A percentile compares a stretch with the other conserved stretches of the same genome.
phyloP scores from a whole-genome alignment of 83 land plant genomes.

The Diphasiastrum complanatum region DNA sequence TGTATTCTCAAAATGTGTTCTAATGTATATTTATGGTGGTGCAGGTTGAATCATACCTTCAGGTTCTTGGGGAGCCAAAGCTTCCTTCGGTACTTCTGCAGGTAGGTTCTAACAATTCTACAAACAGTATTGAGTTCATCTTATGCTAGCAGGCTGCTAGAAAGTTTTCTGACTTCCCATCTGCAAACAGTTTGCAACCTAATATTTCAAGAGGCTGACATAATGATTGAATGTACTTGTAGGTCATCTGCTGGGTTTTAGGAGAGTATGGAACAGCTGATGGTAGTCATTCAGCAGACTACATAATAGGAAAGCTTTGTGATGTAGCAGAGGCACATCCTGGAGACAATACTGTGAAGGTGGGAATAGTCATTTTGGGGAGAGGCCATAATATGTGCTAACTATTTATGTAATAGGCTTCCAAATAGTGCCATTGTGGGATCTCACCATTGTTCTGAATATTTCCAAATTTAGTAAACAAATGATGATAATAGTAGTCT shows the following conservation, averaged over 20 bases:
- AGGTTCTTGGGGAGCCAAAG: constrained; percentile 81
- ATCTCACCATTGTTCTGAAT: too few species aligned
- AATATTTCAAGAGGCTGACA: too few species aligned
- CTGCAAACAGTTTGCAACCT: too few species aligned
- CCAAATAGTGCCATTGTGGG: too few species aligned
- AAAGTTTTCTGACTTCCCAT: too few species aligned
- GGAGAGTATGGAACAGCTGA: constrained; percentile 99
- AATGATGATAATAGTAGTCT: too few species aligned
- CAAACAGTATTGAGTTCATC: too few species aligned
- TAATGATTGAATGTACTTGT: constrained; percentile 3
- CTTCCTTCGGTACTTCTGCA: constrained; percentile 88
- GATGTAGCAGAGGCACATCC: constrained; percentile 89
- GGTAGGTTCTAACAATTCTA: constrained; percentile 46
- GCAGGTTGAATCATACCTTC: constrained; percentile 89
- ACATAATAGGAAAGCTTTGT: constrained; percentile 83
- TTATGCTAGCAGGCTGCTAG: too few species aligned
- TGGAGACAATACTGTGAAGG: constrained; percentile 80
- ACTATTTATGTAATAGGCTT: too few species aligned
- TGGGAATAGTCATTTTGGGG: constrained; percentile 20
- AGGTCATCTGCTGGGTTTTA: constrained; percentile 97
- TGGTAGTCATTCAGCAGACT: constrained; percentile 80
- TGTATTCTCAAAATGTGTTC: neutral
- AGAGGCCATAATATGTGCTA: too few species aligned
- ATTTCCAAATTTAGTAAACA: too few species aligned
- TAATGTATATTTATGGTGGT: neutral